These are phyloP conservation scores for Acacia crassicarpa DNA, from an alignment of 306 rosid genomes.

Conservation along the genomic window DNA sequence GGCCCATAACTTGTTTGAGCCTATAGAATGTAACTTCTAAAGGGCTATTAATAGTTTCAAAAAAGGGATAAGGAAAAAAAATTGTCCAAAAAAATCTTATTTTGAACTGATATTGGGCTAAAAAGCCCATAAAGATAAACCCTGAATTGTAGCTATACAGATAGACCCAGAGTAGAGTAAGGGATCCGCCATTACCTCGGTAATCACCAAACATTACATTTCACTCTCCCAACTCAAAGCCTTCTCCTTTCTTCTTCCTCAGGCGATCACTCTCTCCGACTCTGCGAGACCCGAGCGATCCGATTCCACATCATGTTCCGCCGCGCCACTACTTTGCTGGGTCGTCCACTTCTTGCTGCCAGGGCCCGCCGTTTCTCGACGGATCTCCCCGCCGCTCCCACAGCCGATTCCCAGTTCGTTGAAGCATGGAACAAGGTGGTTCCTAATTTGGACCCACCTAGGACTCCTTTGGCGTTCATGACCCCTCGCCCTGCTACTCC, in stretches of 20 bases:
- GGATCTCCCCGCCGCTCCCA: slow-evolving; percentile 50
- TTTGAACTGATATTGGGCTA: background rate
- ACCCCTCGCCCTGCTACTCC: slow-evolving; percentile 75
- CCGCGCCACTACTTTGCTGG: slow-evolving; percentile 57
- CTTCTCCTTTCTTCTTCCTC: background rate
- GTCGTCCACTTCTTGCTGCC: slow-evolving; percentile 41
- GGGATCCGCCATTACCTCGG: background rate
- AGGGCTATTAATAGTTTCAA: too few species aligned
- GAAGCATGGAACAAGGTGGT: slow-evolving; percentile 74
- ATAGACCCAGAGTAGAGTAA: background rate
- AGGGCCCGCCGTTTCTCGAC: slow-evolving; percentile 59
- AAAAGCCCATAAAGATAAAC: background rate
- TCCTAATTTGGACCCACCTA: slow-evolving; percentile 76
- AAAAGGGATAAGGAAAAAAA: background rate
- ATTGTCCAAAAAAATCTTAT: background rate
- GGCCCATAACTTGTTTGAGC: too few species aligned
- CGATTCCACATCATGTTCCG: slow-evolving; percentile 64
- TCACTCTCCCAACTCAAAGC: background rate
- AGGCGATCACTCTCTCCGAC: slow-evolving; percentile 60
- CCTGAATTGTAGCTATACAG: background rate
- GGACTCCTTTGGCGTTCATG: slow-evolving; percentile 72
- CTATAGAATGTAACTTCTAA: too few species aligned
- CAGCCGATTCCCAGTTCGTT: slow-evolving; percentile 39
- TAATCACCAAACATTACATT: background rate
- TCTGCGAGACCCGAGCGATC: slow-evolving; percentile 95